Conservation (phyloP, 2,329 filamentous ascomycete genomes). For the Diplodia seriata region DNA sequence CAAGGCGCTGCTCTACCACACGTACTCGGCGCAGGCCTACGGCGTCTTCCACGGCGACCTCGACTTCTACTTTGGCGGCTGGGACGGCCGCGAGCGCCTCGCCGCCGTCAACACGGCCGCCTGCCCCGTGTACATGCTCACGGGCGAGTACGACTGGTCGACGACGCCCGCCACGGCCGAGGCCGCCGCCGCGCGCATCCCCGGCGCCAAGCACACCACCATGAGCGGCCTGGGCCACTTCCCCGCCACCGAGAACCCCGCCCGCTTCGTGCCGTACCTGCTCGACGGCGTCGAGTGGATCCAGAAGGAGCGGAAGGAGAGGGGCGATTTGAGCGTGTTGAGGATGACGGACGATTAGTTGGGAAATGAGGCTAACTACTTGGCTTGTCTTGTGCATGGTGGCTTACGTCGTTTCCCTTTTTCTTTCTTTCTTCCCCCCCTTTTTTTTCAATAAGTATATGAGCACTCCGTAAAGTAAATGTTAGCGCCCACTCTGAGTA, state of each 20-base stretch:
- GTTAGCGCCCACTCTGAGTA: too few species aligned
- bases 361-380: neutral
- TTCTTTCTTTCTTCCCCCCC: too few species aligned
- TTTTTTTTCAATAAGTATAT: too few species aligned
- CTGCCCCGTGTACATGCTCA: constrained; percentile 60
- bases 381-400: too few species aligned
- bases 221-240: constrained; percentile 58
- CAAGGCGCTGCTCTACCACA: constrained; percentile 59
- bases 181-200: constrained; percentile 56
- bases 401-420: too few species aligned
- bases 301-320: constrained; percentile 35
- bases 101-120: constrained; percentile 55
- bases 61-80: constrained; percentile 61
- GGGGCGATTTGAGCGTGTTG: constrained; percentile 23
- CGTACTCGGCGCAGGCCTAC: constrained; percentile 58
- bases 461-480: too few species aligned
- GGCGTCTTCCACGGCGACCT: constrained; percentile 61
- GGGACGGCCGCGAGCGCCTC: constrained; percentile 56
- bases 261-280: constrained; percentile 49
- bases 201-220: constrained; percentile 52
- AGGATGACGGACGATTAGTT: constrained; percentile 32
- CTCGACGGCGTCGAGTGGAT: constrained; percentile 50
- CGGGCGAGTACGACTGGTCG: constrained; percentile 59
- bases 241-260: constrained; percentile 55
- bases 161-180: constrained; percentile 57